Base-by-base conservation (phyloP, 1,284 basidiomycete genomes). In the Erythrobasidium hasegawianum region DNA sequence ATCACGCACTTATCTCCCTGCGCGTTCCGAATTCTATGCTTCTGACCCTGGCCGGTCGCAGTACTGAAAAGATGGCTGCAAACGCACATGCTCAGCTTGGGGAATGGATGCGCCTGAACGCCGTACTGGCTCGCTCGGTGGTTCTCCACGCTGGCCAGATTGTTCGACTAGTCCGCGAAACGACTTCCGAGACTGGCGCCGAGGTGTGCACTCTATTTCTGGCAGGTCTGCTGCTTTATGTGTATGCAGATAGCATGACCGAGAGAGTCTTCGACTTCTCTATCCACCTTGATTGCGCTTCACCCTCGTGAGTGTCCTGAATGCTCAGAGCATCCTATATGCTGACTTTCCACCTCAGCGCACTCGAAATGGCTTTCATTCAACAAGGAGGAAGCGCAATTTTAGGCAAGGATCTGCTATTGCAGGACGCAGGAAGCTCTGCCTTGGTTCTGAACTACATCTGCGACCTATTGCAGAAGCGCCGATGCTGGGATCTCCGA, bases 71-170 rank as follows among this genome's bases (percentile, higher is more conserved):
- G 27, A 20, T 24, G 20, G 52, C 52, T 29, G 20, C n/a, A 24
- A 20, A 54, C 11, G 33, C 11, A 11, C 33, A 33, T 5, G 33
- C 33, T 33, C 47, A 57, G 38, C 55, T 57, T 8, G 45, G 16
- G 16, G 55, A 57, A n/a, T 57, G 55, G 55, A 20, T 57, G 38
- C 14, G 18, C 38, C 24, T 26, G 13, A 57, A 57, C 27, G 16
- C 55, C 13, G 55, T 57, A 4, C 45, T 43, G 11, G 55, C 39
- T 1, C 55, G 55, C 18, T 39, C 40, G 26, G 55, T 57, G 5
- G 55, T 38, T 38, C 33, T 57, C 13, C 55, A 57, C 33, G 55
- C 55, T 24, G 55, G 55, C 8, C 55, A 57, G 45, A 41, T 39
- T 18, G 26, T 20, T 13, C 40, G 45, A 20, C 22, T 57, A 38